Conservation (phyloP, 257 asterid genomes). For the Petrea volubilis region DNA sequence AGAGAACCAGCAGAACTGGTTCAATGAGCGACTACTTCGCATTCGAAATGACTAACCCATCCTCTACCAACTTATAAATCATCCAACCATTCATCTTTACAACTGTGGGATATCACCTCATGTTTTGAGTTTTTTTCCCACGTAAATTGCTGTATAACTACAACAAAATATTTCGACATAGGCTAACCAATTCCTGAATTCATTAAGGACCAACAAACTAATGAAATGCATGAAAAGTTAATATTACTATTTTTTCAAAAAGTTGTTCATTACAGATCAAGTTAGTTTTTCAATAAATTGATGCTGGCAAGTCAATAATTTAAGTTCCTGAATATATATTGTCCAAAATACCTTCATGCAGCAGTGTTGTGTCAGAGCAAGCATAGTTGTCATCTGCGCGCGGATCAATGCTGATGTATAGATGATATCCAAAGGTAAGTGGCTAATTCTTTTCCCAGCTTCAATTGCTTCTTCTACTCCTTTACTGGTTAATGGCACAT, state of each 20-base stretch:
- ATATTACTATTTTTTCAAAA: too few relatives aligned
- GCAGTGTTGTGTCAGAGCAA: constrained; percentile 80
- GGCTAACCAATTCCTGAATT: background rate
- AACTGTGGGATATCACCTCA: background rate
- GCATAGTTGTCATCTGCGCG: constrained; percentile 97
- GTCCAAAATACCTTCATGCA: constrained; percentile 64
- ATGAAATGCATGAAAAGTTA: too few relatives aligned
- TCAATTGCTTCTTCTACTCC: constrained; percentile 91
- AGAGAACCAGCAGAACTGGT: too few relatives aligned
- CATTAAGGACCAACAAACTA: background rate
- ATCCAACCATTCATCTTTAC: too few relatives aligned
- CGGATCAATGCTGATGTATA: constrained; percentile 83
- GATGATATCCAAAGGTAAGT: constrained; percentile 76
- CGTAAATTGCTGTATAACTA: background rate
- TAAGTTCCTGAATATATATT: background rate
- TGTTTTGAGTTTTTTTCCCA: background rate
- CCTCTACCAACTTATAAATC: too few relatives aligned
- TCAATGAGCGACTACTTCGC: too few relatives aligned
- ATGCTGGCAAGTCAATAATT: background rate
- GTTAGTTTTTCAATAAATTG: too few relatives aligned
- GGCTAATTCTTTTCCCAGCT: constrained; percentile 83
- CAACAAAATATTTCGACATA: background rate
- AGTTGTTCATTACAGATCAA: too few relatives aligned
- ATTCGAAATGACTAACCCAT: too few relatives aligned
- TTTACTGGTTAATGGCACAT: constrained; percentile 79